Evolutionary conservation across 2,329 filamentous ascomycete species (phyloP).

Genomic region (Verticillium albo-atrum): DNA sequence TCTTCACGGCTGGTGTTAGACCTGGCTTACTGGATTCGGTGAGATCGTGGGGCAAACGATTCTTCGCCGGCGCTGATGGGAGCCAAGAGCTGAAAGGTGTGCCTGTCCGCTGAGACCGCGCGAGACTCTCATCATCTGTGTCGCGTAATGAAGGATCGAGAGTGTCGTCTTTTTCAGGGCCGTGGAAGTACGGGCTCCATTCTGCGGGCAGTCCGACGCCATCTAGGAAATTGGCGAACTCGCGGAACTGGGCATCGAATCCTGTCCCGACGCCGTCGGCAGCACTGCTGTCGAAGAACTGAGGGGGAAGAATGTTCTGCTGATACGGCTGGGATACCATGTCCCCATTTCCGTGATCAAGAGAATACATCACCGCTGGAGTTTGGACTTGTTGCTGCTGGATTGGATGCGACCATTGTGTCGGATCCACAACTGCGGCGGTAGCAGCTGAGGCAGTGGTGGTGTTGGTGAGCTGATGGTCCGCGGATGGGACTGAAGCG

Average conservation of each 20-base stretch:
- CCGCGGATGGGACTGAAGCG: neutral
- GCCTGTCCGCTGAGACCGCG: slow-evolving; percentile 17
- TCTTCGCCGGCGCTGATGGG: slow-evolving; percentile 26
- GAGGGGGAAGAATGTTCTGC: slow-evolving; percentile 19
- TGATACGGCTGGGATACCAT: slow-evolving; percentile 11
- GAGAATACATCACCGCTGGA: neutral
- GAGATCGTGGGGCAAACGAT: slow-evolving; percentile 17
- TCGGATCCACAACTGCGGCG: neutral
- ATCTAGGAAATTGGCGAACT: slow-evolving; percentile 32
- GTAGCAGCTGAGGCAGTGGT: neutral
- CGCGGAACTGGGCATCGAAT: slow-evolving; percentile 27
- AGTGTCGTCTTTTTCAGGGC: slow-evolving; percentile 16
- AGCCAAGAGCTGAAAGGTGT: slow-evolving; percentile 33
- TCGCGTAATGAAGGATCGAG: slow-evolving; percentile 14
- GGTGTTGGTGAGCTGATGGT: neutral
- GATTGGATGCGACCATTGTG: neutral
- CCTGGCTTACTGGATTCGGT: slow-evolving; percentile 14
- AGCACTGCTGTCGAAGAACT: slow-evolving; percentile 17
- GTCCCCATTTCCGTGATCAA: neutral
- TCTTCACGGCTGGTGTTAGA: neutral
- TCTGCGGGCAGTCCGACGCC: slow-evolving; percentile 30
- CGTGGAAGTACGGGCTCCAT: slow-evolving; percentile 31
- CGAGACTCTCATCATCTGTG: neutral
- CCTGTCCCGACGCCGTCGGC: slow-evolving; percentile 4
- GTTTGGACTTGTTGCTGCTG: neutral